These are phyloP conservation scores for Rhododendron williamsianum DNA, from an alignment of 148 eudicot species.

Conservation along the genomic window DNA sequence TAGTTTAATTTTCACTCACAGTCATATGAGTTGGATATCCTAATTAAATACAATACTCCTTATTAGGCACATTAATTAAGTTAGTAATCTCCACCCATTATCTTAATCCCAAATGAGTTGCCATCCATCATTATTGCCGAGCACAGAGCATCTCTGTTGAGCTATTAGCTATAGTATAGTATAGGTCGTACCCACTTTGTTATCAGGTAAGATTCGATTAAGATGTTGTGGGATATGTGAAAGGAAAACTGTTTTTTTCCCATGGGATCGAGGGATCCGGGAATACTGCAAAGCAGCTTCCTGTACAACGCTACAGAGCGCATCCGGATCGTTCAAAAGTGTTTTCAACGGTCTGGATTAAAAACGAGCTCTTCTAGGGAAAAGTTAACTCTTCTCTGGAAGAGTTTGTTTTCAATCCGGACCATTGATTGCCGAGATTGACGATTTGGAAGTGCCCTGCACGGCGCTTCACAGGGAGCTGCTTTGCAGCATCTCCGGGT, in stretches of 20 bases:
- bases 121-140: background rate
- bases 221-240: background rate
- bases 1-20: background rate
- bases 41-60: background rate
- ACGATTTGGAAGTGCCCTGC: too few relatives aligned
- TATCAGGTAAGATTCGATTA: background rate
- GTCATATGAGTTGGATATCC: background rate
- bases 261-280: background rate
- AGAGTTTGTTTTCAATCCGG: too few relatives aligned
- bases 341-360: too few relatives aligned
- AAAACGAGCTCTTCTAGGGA: too few relatives aligned
- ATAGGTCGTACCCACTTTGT: background rate
- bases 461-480: too few relatives aligned
- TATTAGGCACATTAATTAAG: background rate
- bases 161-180: background rate
- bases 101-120: background rate
- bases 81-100: background rate
- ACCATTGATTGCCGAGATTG: too few relatives aligned
- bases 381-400: too few relatives aligned
- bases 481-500: too few relatives aligned
- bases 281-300: too few relatives aligned
- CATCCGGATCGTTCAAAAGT: too few relatives aligned
- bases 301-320: rapidly evolving
- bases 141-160: background rate
- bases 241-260: background rate